Base-by-base conservation (phyloP, 2,329 filamentous ascomycete genomes). In the Nemania sp. region DNA sequence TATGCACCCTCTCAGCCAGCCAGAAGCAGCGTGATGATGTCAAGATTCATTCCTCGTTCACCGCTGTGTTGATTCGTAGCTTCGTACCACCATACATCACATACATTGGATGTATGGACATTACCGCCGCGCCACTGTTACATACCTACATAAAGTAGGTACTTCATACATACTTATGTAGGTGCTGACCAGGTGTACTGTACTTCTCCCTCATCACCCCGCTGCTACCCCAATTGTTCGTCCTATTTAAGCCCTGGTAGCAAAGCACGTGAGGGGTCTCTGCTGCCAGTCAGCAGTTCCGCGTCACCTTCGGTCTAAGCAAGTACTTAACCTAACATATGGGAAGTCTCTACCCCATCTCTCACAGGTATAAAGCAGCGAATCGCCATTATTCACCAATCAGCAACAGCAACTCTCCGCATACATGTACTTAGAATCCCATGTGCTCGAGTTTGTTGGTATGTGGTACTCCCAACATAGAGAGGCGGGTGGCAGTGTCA, bases 261-360 rank as follows among this genome's bases (percentile, higher is more conserved):
- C 51, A 49, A 29, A 60, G 43, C 68, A 70, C 68, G 68, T 70
- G 68, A 70, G 66, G 66, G 64, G 64, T 57, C n/a, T 53, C 52
- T 52, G 65, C 65, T 70, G 66, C 65, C 64, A 64, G 66, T 69
- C 65, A 67, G 25, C 25, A 3, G 25, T 29, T n/a, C 25, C 3
- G 50, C 52, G 55, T 46, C 49, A 57, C 39, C 34, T 37, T 45
- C 25, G n/a, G n/a, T n/a, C n/a, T n/a, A n/a, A n/a, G n/a, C n/a
- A n/a, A n/a, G n/a, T n/a, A n/a, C n/a, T n/a, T n/a, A n/a, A n/a
- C n/a, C n/a, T n/a, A n/a, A n/a, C n/a, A n/a, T n/a, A n/a, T n/a
- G n/a, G n/a, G n/a, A n/a, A n/a, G n/a, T n/a, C n/a, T n/a, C n/a
- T n/a, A n/a, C n/a, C n/a, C n/a, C n/a, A n/a, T n/a, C n/a, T n/a